Percentiles rank a stretch among this genome's conserved stretches.
Evolutionary conservation across 305 asterid species (phyloP).

Genomic region (Solanum hybrid): DNA sequence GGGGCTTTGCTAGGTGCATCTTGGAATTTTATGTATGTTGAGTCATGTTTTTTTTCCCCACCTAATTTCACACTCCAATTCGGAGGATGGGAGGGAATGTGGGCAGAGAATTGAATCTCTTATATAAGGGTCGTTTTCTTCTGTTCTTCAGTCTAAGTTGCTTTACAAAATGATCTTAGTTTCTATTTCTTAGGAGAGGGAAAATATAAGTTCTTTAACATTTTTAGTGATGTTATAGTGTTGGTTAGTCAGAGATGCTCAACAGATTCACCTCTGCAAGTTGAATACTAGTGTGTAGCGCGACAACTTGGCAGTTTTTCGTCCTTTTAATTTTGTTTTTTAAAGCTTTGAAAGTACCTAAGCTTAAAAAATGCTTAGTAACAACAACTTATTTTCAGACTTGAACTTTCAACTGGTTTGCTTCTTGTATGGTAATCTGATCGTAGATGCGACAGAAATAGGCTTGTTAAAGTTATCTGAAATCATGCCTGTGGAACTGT

Average conservation of each 20-base stretch:
- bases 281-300: not conserved
- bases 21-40: not conserved
- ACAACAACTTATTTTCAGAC: not conserved
- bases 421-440: not conserved
- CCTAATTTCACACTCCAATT: not conserved
- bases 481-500: constrained; percentile 6
- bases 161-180: not conserved
- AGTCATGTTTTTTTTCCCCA: not conserved
- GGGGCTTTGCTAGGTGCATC: not conserved
- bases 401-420: not conserved
- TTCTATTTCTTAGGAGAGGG: not conserved
- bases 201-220: not conserved
- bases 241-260: not conserved
- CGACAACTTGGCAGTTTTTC: not conserved
- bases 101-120: not conserved
- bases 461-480: not conserved
- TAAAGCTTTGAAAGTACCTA: not conserved
- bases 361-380: not conserved
- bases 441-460: not conserved
- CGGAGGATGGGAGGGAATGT: not conserved
- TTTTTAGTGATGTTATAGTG: not conserved
- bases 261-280: not conserved
- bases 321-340: not conserved
- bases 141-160: not conserved
- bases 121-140: not conserved